phyloP scores from a whole-genome alignment of 2,329 filamentous ascomycete genomes.

The Didymosphaeria variabile region DNA sequence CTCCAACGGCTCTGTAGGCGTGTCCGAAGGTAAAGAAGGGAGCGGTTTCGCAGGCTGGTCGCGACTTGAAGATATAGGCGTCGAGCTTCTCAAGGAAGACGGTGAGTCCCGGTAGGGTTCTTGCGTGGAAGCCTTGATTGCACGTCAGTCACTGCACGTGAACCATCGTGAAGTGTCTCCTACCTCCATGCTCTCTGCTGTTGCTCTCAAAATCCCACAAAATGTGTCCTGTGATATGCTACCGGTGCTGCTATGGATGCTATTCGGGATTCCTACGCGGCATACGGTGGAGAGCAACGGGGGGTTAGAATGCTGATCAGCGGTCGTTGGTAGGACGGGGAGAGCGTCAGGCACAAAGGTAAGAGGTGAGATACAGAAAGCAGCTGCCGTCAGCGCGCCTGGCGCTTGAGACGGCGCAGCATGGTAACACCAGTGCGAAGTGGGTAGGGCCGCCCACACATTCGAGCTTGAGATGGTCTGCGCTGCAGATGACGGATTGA shows the following conservation, averaged over 20 bases:
- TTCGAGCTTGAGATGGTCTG: slow-evolving; percentile 4
- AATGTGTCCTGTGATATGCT: not conserved
- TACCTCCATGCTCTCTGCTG: slow-evolving; percentile 10
- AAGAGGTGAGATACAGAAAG: slow-evolving; percentile 4
- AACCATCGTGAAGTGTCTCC: not conserved
- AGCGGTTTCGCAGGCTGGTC: slow-evolving; percentile 21
- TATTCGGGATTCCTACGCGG: not conserved
- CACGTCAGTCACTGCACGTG: slow-evolving; percentile 5
- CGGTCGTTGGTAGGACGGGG: not conserved
- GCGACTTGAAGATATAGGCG: slow-evolving; percentile 14
- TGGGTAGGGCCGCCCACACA: slow-evolving; percentile 12
- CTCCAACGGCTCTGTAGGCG: slow-evolving; percentile 11
- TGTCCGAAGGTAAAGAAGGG: slow-evolving; percentile 17
- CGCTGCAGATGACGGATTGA: slow-evolving; percentile 4
- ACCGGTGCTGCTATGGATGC: not conserved
- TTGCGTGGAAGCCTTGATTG: slow-evolving; percentile 17
- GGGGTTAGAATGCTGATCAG: slow-evolving; percentile 1
- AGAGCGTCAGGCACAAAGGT: not conserved
- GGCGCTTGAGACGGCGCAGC: slow-evolving; percentile 11
- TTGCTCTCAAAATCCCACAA: not conserved
- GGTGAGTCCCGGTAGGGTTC: slow-evolving; percentile 27
- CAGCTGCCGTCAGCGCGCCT: slow-evolving; percentile 12
- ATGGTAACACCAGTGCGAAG: slow-evolving; percentile 6
- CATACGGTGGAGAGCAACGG: not conserved
- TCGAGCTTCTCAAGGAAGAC: slow-evolving; percentile 20